phyloP scores from a whole-genome alignment of 169 alveolate species.

The Ichthyophthirius multifiliis region DNA sequence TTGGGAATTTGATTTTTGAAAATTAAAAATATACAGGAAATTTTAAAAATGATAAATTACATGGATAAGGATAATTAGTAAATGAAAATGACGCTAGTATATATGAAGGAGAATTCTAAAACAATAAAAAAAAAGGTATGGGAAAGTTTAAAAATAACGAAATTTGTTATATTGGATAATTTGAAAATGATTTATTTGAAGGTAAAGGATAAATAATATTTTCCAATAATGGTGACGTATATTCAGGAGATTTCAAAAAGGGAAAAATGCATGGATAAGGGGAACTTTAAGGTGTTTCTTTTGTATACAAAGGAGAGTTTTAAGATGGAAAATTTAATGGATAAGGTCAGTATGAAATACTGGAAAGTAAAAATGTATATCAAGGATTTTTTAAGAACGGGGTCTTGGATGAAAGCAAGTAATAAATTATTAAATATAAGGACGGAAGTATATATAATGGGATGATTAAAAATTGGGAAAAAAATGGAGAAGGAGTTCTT shows the following conservation, averaged over 20 bases:
- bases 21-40: slow-evolving; percentile 30
- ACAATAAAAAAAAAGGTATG: slow-evolving; percentile 37
- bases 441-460: slow-evolving; percentile 2
- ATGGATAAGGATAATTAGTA: slow-evolving; percentile 25
- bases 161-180: slow-evolving; percentile 36
- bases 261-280: slow-evolving; percentile 24
- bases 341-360: not conserved
- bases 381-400: not conserved
- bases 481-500: slow-evolving; percentile 10
- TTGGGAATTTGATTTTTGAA: slow-evolving; percentile 21
- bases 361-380: not conserved
- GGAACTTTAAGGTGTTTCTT: not conserved
- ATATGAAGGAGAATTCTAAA: slow-evolving; percentile 45
- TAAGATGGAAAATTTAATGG: not conserved
- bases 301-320: not conserved
- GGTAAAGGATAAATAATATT: slow-evolving; percentile 40
- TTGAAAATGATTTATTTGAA: slow-evolving; percentile 10
- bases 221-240: slow-evolving; percentile 24
- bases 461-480: not conserved
- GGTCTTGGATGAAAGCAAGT: not conserved
- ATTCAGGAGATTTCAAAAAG: slow-evolving; percentile 17
- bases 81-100: slow-evolving; percentile 30
- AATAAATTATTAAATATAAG: not conserved
- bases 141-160: slow-evolving; percentile 10
- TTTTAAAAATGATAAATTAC: slow-evolving; percentile 27